These are phyloP conservation scores for Pseudogymnoascus sp. DNA, from an alignment of 2,329 filamentous ascomycete genomes.

Conservation along the genomic window DNA sequence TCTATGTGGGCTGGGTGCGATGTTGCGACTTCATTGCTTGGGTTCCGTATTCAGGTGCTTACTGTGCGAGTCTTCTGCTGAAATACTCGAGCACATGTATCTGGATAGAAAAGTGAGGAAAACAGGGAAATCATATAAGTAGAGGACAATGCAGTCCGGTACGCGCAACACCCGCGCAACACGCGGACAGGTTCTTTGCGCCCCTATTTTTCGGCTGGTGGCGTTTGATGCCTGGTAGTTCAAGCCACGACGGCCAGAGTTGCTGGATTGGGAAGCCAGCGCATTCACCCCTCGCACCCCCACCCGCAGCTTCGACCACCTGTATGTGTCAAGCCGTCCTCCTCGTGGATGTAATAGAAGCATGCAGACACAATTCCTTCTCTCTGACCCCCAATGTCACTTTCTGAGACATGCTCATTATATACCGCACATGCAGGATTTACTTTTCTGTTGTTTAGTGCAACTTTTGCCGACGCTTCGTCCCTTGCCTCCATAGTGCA, in stretches of 20 bases:
- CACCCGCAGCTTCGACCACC: not conserved
- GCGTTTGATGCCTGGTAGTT: not conserved
- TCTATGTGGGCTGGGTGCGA: not conserved
- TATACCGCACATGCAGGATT: not conserved
- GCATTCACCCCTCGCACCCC: not conserved
- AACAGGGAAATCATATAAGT: not conserved
- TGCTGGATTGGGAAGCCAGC: not conserved
- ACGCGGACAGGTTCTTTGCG: not conserved
- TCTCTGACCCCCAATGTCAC: not conserved
- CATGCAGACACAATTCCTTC: not conserved
- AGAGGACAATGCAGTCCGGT: not conserved
- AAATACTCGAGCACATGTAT: not conserved
- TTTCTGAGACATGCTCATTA: constrained; percentile 4
- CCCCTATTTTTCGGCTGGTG: not conserved
- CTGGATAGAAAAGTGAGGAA: not conserved
- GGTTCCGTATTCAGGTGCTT: not conserved
- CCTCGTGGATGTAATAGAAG: not conserved
- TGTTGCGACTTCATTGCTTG: constrained; percentile 4
- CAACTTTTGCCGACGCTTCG: not conserved
- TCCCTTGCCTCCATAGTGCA: not conserved
- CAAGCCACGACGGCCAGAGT: not conserved
- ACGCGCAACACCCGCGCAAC: not conserved
- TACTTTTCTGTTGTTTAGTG: not conserved
- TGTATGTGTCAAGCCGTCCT: not conserved
- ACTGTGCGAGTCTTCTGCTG: not conserved